Conservation (phyloP, 257 asterid species). For the Petunia axillaris region DNA sequence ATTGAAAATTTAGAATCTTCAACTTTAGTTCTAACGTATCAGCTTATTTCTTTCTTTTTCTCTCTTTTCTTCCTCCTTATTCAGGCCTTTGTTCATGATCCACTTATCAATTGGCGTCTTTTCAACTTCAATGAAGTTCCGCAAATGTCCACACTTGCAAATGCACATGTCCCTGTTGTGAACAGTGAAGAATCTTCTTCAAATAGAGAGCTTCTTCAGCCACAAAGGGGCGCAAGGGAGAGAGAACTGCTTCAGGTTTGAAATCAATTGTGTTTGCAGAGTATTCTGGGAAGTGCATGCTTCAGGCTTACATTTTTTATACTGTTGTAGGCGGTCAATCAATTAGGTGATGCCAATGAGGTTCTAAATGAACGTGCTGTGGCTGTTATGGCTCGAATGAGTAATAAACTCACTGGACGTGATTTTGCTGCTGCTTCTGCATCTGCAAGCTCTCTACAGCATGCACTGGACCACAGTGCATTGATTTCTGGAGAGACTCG, state of each 20-base stretch:
- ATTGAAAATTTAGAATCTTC: constrained; percentile 12
- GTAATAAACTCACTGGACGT: constrained; percentile 94
- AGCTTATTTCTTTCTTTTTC: background rate
- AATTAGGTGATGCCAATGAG: constrained; percentile 97
- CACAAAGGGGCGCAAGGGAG: constrained; percentile 90
- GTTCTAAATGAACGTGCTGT: constrained; percentile 95
- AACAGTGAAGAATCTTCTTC: constrained; percentile 68
- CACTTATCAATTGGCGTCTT: constrained; percentile 98
- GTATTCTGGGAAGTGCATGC: constrained; percentile 19
- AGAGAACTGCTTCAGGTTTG: constrained; percentile 90
- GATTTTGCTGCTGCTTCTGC: constrained; percentile 71
- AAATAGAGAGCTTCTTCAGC: constrained; percentile 71
- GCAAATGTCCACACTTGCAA: constrained; percentile 74
- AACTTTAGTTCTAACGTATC: background rate
- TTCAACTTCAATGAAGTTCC: constrained; percentile 98
- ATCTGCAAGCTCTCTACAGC: constrained; percentile 64
- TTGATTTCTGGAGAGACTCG: constrained; percentile 68
- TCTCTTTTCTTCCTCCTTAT: background rate
- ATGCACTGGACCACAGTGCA: constrained; percentile 65
- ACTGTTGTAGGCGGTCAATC: constrained; percentile 77
- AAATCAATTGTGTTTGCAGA: background rate
- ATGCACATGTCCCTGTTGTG: constrained; percentile 61
- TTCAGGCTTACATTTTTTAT: constrained; percentile 21
- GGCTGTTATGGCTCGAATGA: constrained; percentile 98
- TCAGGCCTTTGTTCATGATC: constrained; percentile 99